These are phyloP conservation scores for Rhodamnia argentea DNA, from an alignment of 345 rosid species.

Conservation along the genomic window DNA sequence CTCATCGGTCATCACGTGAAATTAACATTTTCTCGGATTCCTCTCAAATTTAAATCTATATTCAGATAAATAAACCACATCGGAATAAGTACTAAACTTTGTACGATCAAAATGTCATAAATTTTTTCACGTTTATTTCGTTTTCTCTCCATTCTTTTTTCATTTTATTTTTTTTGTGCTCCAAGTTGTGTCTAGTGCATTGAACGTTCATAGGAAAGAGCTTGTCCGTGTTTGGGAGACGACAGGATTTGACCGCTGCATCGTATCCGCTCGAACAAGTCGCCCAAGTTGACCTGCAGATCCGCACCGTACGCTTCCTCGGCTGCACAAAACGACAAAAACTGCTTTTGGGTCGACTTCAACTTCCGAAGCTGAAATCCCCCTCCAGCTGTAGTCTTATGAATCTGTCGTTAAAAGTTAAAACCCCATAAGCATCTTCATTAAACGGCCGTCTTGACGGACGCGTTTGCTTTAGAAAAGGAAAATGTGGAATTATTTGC, in stretches of 20 bases:
- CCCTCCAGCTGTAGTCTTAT: not conserved
- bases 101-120: no score
- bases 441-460: not conserved
- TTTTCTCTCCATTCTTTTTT: not conserved
- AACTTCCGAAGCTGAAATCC: not conserved
- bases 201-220: not conserved
- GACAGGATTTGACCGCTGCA: not conserved
- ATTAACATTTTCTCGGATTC: accelerated
- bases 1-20: accelerated
- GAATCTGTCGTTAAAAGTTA: not conserved
- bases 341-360: not conserved
- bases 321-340: not conserved
- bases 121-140: not conserved
- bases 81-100: not conserved
- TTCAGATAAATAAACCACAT: not conserved
- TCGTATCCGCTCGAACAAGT: not conserved
- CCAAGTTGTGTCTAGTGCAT: not conserved
- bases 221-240: not conserved
- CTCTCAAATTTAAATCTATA: not conserved
- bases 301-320: not conserved
- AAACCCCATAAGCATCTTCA: not conserved
- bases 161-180: no score
- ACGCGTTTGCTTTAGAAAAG: not conserved
- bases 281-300: not conserved
- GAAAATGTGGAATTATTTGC: not conserved